A percentile compares a stretch with the other conserved stretches of the same genome.
These are phyloP conservation scores for Stylosanthes scabra DNA, from an alignment of 331 rosid genomes.

Conservation along the genomic window DNA sequence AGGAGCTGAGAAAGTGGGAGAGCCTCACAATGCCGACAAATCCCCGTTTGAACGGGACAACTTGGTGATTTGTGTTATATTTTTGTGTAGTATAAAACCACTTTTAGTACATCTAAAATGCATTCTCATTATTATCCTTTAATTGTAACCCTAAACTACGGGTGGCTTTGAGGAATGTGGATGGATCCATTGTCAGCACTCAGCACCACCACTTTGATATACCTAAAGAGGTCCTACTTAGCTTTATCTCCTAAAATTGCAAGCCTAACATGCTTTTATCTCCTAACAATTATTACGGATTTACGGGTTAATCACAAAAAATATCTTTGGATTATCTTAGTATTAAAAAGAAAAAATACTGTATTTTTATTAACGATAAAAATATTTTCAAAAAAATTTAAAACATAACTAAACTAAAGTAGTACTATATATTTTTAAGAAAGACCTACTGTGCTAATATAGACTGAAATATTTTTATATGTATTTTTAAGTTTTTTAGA, in stretches of 20 bases:
- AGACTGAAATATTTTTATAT: too few species aligned
- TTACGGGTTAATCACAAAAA: too few species aligned
- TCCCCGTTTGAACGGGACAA: constrained; percentile 57
- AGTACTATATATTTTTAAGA: too few species aligned
- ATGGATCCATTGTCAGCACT: constrained; percentile 42
- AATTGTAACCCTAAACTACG: constrained; percentile 1
- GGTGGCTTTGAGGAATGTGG: constrained; percentile 35
- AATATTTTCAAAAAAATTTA: too few species aligned
- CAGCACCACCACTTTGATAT: constrained; percentile 11
- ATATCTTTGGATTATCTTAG: too few species aligned
- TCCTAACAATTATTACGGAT: too few species aligned
- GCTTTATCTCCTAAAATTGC: not conserved
- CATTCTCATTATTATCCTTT: not conserved
- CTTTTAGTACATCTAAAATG: constrained; percentile 34
- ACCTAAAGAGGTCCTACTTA: constrained; percentile 20
- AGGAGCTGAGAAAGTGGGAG: constrained; percentile 26
- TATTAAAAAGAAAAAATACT: too few species aligned
- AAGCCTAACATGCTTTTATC: too few species aligned
- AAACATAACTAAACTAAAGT: too few species aligned
- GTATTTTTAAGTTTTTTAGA: too few species aligned
- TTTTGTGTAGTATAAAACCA: not conserved
- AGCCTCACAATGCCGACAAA: constrained; percentile 56
- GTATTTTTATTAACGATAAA: too few species aligned
- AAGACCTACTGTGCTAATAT: too few species aligned
- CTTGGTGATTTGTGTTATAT: constrained; percentile 32